A percentile compares a stretch with the other conserved stretches of the same genome.
Conservation (phyloP, 75 land plant genomes). For the Selaginella moellendorffii region DNA sequence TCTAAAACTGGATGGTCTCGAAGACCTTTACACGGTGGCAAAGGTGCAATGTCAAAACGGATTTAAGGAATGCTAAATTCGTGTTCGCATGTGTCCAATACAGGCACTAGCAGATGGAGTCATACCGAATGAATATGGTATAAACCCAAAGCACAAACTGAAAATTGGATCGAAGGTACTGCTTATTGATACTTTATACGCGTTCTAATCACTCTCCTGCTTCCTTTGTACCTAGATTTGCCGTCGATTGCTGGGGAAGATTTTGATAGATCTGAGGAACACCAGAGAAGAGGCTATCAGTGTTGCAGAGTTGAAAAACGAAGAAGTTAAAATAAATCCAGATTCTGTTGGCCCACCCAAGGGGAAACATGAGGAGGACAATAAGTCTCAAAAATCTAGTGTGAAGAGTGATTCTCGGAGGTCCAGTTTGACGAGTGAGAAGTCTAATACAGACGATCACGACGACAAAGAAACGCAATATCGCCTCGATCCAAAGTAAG, state of each 20-base stretch:
- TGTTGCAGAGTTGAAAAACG: constrained; percentile 66
- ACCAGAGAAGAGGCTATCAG: constrained; percentile 86
- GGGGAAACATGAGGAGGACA: constrained; percentile 31
- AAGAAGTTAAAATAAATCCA: constrained; percentile 24
- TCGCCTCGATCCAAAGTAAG: constrained; percentile 90
- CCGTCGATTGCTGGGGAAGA: constrained; percentile 84
- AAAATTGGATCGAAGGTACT: constrained; percentile 98
- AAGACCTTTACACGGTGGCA: constrained; percentile 88
- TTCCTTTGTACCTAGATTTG: constrained; percentile 51
- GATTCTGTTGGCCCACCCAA: constrained; percentile 1
- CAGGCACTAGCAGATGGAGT: constrained; percentile 98
- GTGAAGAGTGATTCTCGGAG: constrained; percentile 45
- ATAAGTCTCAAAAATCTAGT: constrained; percentile 22
- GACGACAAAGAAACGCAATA: constrained; percentile 91
- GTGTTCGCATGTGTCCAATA: neutral
- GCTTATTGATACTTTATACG: neutral
- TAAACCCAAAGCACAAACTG: constrained; percentile 89
- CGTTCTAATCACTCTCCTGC: neutral
- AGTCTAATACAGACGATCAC: constrained; percentile 72
- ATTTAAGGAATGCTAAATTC: neutral
- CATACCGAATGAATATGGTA: constrained; percentile 98
- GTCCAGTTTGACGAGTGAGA: constrained; percentile 49
- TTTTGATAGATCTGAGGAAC: constrained; percentile 86
- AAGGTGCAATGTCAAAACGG: constrained; percentile 38
- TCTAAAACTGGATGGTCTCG: constrained; percentile 75